Base-by-base conservation (phyloP, 345 rosid genomes). In the Corchorus olitorius region DNA sequence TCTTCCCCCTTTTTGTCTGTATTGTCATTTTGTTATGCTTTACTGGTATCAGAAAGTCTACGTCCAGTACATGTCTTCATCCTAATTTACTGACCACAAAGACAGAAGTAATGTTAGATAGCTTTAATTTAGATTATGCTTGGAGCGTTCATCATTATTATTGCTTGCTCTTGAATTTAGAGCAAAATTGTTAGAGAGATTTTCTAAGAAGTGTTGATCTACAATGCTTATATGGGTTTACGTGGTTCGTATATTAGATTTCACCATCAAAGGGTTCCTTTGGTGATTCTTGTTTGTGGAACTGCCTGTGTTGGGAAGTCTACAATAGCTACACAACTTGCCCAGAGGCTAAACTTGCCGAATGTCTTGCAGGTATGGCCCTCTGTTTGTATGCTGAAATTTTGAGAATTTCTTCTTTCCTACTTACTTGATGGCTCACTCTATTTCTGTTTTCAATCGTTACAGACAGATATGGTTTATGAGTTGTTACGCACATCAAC, bases 271-370 rank as follows among this genome's bases (percentile, higher is more conserved):
- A 94, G 99, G 72, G 98, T 94, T 80, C 99, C 99, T 16, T 84
- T 97, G 75, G 97, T 97, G 35, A 97, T 97, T 75, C 99, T 97
- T 87, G 98, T 97, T 70, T 94, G 98, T 48, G 99, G 99, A 85
- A 92, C 99, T 63, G 98, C 97, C 33, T 94, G 99, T 80, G 98
- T 91, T 35, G 99, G 99, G 41, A 97, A 97, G 85, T 97, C 99
- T 20, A 97, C 99, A 41, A 89, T 94, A 76, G 98, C 99, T 8
- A 94, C 99, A 77, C 99, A 97, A 81, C 94, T 97, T 43, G 99
- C 99, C 64, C 99, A 97, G 72, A 87, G 98, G 89, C 89, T 97
- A 45, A 97, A 97, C 84, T 88, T 97, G 84, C 98, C 99, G 0
- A 97, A 97, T 85, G 99, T 97, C 78, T 89, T 97, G 75, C 98